phyloP scores from a whole-genome alignment of 2,329 filamentous ascomycete species.

The Penicillium sp. region DNA sequence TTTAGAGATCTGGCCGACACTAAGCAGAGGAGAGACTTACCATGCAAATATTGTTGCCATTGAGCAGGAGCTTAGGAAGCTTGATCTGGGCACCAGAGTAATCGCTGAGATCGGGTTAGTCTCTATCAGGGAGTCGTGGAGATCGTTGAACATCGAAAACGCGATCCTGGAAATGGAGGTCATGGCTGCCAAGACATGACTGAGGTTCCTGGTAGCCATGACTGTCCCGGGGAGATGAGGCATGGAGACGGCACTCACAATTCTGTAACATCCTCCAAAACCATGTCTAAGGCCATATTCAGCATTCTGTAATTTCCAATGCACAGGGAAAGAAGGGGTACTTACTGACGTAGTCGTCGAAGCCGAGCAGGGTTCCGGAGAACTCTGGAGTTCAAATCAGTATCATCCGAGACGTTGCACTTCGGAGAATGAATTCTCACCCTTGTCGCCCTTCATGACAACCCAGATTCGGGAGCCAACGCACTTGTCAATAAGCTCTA shows the following conservation, averaged over 20 bases:
- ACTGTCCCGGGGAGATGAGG: neutral
- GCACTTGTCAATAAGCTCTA: conserved; percentile 98
- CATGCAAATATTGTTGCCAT: conserved; percentile 99
- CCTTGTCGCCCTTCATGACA: conserved; percentile 99
- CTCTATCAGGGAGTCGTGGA: neutral
- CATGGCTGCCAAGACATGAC: neutral
- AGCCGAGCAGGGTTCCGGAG: conserved; percentile 88
- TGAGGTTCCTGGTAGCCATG: neutral
- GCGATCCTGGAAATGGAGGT: neutral
- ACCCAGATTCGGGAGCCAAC: conserved; percentile 98
- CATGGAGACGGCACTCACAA: conserved; percentile 63
- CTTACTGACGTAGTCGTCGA: conserved; percentile 99
- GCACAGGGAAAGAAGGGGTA: conserved; percentile 44
- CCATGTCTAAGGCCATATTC: conserved; percentile 73
- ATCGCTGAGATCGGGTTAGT: conserved; percentile 63
- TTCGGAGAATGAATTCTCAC: conserved; percentile 52
- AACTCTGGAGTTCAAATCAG: conserved; percentile 69
- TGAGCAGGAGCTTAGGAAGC: conserved; percentile 90
- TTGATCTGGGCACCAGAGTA: conserved; percentile 86
- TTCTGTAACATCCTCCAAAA: conserved; percentile 94
- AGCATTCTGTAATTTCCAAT: conserved; percentile 19
- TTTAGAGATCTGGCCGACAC: conserved; percentile 10
- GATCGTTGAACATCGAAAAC: neutral
- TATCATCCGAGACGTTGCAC: neutral
- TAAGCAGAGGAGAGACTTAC: conserved; percentile 54